Evolutionary conservation across 495 filamentous ascomycete genomes (phyloP), one percentile per base, ranked within the genome.

Genomic region (Aspergillus haitiensis): DNA sequence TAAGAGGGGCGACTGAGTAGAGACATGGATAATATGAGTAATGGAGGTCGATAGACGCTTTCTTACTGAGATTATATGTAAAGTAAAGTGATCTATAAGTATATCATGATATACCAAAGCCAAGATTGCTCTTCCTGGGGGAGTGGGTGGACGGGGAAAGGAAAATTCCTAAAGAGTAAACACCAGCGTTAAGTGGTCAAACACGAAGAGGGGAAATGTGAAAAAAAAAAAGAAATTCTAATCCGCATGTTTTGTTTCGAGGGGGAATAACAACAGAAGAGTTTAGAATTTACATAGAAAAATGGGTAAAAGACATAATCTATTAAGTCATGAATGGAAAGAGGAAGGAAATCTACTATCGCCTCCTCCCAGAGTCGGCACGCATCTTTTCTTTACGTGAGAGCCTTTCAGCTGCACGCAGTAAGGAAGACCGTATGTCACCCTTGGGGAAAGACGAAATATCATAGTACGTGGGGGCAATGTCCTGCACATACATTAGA

Each of bases 381-480:
- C 77, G 77, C 78, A 86, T 85, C 46, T 85, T 86, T 65, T 91
- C 86, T 47, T 86, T 87, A 56, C 92, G 82, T 61, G 82, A 79
- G 62, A 91, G 76, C 78, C 88, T 91, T 37, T 96, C 91, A 2
- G 81, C 71, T n/a, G 88, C 84, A 51, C 86, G 81, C 67, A 86
- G 81, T 44, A 99, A 75, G 0, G 91, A 83, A 10, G 80, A 83
- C 71, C 88, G 93, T 51, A 98, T 85, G 46, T 94, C 90, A 15
- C 92, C 91, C 75, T 96, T 91, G 34, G 83, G 79, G 76, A 97
- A 97, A 0, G 81, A 82, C 0, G 82, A 75, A n/a, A 96, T 68
- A 66, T 99, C 91, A 70, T 97, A 99, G 72, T 99, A 99, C 4
- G 77, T 82, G 5, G 91, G 90, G 2, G 95, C 91, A 58, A 98